Percentiles rank a stretch among this genome's conserved stretches.
These are phyloP conservation scores for Pterulicium gracile DNA, from an alignment of 1,284 basidiomycete species.

Conservation along the genomic window DNA sequence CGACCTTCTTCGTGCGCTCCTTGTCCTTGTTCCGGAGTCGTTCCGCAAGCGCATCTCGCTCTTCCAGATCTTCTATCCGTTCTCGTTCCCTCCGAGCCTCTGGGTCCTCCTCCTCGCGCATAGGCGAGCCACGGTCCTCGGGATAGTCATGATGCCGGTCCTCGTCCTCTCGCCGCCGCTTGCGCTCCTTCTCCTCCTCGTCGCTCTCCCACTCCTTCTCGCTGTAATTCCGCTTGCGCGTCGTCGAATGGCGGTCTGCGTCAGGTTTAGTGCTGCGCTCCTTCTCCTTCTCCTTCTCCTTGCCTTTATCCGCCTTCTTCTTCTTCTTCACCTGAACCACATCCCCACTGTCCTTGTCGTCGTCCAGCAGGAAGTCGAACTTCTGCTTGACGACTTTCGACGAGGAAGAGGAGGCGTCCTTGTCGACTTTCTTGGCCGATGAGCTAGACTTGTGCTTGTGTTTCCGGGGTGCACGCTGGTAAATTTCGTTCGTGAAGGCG, in stretches of 20 bases:
- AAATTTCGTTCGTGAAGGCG: conserved; percentile 72
- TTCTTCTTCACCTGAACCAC: conserved; percentile 38
- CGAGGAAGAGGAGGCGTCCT: conserved; percentile 55
- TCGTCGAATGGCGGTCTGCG: conserved; percentile 50
- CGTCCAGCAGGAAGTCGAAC: conserved; percentile 73
- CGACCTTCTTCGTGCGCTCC: conserved; percentile 82
- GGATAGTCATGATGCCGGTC: conserved; percentile 22
- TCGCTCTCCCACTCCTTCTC: conserved; percentile 80
- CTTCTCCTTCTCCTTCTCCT: conserved; percentile 39
- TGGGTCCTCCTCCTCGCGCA: conserved; percentile 53
- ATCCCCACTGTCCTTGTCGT: conserved; percentile 38
- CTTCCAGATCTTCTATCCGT: conserved; percentile 68
- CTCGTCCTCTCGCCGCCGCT: conserved; percentile 44
- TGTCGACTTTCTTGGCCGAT: conserved; percentile 50
- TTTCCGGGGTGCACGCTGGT: conserved; percentile 67
- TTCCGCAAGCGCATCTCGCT: conserved; percentile 89
- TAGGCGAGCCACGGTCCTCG: conserved; percentile 18
- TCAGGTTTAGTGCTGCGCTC: too few relatives aligned
- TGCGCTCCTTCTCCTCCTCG: conserved; percentile 71
- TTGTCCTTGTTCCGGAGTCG: conserved; percentile 79
- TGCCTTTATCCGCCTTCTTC: conserved; percentile 35
- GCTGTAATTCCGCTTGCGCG: conserved; percentile 73
- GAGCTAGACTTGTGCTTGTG: conserved; percentile 40
- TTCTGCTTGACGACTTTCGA: conserved; percentile 57
- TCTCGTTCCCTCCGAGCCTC: conserved; percentile 65